Base-by-base conservation (phyloP, 2,329 filamentous ascomycete species). In the Colletotrichum tropicicola region DNA sequence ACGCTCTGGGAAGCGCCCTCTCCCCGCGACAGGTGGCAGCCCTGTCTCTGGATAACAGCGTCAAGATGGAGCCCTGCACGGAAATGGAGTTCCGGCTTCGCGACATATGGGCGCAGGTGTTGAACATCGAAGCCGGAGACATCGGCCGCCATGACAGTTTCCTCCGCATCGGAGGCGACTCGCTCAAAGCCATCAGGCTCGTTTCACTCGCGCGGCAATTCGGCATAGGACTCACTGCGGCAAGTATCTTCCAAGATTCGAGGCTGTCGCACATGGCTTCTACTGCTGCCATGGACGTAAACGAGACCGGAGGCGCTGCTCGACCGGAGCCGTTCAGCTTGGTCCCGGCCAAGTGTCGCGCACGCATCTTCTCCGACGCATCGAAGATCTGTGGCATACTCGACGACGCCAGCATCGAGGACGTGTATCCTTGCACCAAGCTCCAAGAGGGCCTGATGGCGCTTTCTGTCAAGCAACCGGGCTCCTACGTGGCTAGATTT, bases 81-180 rank as follows among this genome's bases (percentile, higher is more conserved):
- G 55, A 57, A 12, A 37, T 48, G 21, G 32, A 61, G 43, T 57
- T 30, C 17, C 17, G 6, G 6, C 25, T 60, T 9, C 27, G 17
- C 4, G 6, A 32, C 5, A 9, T 53, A 6, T 60, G 39, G 57
- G 28, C 37, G 7, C 17, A 7, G 15, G 13, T 45, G 3, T 45
- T 60, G 5, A 19, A 13, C 13, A 15, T 60, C 3, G 19, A 44
- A 10, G 39, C 21, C 7, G 39, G 17, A 15, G 13, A 37, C 19
- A 68, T 70, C 32, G 53, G 64, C 27, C 28, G 87, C 86, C 17
- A 73, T 5, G 70, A 73, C 41, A 70, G 66, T 73, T 89, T 89
- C 74, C 88, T 89, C 78, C 79, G 80, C 4, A 78, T 87, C 0
- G 86, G 87, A 1, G 75, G 75, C 4, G 70, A 76, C 53, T 77